phyloP scores from a whole-genome alignment of 805 yeast species.

The Pichia deserticola region DNA sequence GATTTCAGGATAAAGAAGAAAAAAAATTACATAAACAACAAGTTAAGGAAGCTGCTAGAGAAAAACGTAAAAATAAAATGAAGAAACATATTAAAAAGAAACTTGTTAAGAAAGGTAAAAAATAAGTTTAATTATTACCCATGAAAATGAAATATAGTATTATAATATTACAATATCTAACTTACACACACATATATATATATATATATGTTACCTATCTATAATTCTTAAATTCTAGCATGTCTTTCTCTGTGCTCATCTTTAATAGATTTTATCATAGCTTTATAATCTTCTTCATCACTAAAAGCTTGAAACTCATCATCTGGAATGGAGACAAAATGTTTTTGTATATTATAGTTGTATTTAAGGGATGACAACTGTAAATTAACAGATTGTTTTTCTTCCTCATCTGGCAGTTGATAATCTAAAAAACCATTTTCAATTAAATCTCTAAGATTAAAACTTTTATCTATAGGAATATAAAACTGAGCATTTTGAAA shows the following conservation, averaged over 20 bases:
- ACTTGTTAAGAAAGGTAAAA: conserved; percentile 44
- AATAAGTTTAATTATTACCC: not conserved
- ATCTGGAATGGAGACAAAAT: not conserved
- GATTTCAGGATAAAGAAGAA: conserved; percentile 67
- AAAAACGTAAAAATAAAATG: conserved; percentile 73
- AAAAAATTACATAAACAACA: conserved; percentile 69
- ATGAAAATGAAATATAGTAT: too few species aligned
- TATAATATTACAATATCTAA: too few species aligned
- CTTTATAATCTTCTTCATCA: not conserved
- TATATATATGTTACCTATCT: too few species aligned
- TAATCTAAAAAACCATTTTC: conserved; percentile 3
- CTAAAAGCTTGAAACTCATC: not conserved
- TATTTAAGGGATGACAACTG: too few species aligned
- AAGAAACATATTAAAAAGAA: conserved; percentile 79
- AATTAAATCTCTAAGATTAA: conserved; percentile 2
- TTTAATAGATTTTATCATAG: not conserved
- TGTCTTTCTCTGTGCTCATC: not conserved
- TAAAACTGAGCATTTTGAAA: not conserved
- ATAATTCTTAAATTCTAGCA: not conserved
- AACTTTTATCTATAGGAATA: not conserved
- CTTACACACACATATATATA: too few species aligned
- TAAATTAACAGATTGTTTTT: not conserved
- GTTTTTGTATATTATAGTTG: too few species aligned
- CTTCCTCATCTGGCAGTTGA: conserved; percentile 3
- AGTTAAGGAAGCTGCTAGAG: conserved; percentile 70